Evolutionary conservation across 2,329 filamentous ascomycete genomes (phyloP).

Genomic region (Pseudocercospora musae): DNA sequence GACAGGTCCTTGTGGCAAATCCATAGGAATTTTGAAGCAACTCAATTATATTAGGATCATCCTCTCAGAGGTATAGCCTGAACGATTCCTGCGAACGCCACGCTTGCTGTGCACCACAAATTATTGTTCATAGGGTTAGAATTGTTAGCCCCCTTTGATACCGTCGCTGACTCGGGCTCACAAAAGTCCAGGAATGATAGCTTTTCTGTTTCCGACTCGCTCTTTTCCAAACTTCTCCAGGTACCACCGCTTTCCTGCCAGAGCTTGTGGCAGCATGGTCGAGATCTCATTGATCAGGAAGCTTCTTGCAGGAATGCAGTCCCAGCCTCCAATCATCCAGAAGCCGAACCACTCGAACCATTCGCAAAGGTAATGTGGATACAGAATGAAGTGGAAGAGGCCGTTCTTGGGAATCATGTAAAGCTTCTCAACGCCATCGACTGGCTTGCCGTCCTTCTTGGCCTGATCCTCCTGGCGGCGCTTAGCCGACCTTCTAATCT

Average conservation of each 20-base stretch:
- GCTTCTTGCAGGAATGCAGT: constrained; percentile 69
- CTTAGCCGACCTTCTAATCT: constrained; percentile 72
- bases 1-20: not conserved
- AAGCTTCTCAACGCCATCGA: constrained; percentile 66
- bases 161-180: constrained; percentile 26
- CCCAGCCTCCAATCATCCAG: constrained; percentile 66
- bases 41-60: not conserved
- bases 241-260: constrained; percentile 83
- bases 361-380: constrained; percentile 92
- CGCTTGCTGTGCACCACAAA: not conserved
- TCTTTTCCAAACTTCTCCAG: constrained; percentile 81
- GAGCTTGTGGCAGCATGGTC: constrained; percentile 85
- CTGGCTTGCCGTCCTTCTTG: constrained; percentile 44
- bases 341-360: constrained; percentile 96
- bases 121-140: constrained; percentile 9
- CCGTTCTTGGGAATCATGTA: constrained; percentile 84
- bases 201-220: constrained; percentile 70
- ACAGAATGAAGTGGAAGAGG: constrained; percentile 77
- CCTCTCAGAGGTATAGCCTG: not conserved
- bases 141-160: constrained; percentile 14
- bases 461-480: constrained; percentile 54
- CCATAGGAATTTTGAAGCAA: not conserved
- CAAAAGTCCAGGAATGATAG: constrained; percentile 62
- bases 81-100: not conserved
- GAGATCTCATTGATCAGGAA: constrained; percentile 84